Base-by-base conservation (phyloP, 2,329 filamentous ascomycete species). In the Colletotrichum sp. region DNA sequence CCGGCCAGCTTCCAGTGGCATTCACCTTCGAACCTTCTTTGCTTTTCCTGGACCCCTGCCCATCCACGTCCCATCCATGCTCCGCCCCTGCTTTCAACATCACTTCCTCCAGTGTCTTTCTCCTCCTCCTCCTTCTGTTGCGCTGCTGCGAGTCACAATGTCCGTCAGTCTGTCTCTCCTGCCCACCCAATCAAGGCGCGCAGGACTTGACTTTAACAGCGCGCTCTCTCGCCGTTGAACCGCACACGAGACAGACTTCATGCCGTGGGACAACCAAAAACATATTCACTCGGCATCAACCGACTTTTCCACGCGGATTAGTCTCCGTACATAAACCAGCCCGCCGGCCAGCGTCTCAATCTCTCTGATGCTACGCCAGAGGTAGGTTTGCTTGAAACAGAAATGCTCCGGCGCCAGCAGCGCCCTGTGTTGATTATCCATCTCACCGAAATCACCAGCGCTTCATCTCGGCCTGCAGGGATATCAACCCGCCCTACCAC, bases 391-490 rank as follows among this genome's bases (percentile, higher is more conserved):
- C 57, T 73, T 68, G 57, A 65, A 64, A 28, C 39, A 65, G 44
- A 68, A 68, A 73, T 68, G n/a, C 57, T 60, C 73, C 70, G 64
- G 60, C 39, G 73, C 57, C 13, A 21, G 59, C 44, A 52, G 44
- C 21, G 70, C 44, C 57, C 70, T 64, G 28, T 59, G 16, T 57
- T 52, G 18, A 52, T 36, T 24, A 36, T 16, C 57, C 18, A 44
- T 59, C 55, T 59, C 44, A 30, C 73, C 32, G 30, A 34, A 26
- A 68, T 44, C 70, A 39, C 39, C 63, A 30, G 30, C 63, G 59
- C 70, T 52, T 76, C 70, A 73, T 73, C 64, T 76, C 59, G 44
- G 73, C 71, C 70, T 68, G 64, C 73, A 68, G 57, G 70, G 70
- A 71, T 36, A 32, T 65, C 69, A 26, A 32, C 39, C 6, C 34